Conservation (phyloP, 257 asterid species). For the Primulina eburnea region DNA sequence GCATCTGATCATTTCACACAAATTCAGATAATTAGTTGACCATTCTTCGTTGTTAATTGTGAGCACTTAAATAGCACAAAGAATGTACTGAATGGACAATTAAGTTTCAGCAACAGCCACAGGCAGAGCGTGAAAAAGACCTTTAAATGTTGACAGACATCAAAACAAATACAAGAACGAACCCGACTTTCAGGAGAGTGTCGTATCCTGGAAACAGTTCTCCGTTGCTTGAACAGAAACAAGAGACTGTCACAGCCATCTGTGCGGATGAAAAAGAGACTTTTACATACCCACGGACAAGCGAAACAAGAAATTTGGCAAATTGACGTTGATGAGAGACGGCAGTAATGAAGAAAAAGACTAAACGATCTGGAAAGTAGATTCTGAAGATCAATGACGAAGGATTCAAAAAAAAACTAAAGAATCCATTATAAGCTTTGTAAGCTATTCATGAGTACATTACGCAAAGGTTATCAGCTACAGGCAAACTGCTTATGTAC, state of each 20-base stretch:
- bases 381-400: background rate
- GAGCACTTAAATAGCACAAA: background rate
- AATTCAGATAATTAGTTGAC: background rate
- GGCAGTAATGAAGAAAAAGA: background rate
- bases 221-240: conserved; percentile 79
- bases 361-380: background rate
- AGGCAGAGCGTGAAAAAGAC: background rate
- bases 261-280: conserved; percentile 33
- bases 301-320: background rate
- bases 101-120: background rate
- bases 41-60: background rate
- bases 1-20: conserved; percentile 56
- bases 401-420: background rate
- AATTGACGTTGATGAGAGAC: background rate
- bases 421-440: background rate
- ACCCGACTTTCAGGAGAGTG: conserved; percentile 85
- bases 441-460: background rate
- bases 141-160: background rate
- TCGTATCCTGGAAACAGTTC: conserved; percentile 87
- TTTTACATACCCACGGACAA: conserved; percentile 13
- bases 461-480: background rate
- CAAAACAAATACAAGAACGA: conserved; percentile 27
- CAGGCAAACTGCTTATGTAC: background rate
- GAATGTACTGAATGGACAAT: background rate
- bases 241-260: conserved; percentile 65